A percentile compares a stretch with the other conserved stretches of the same genome.
These are phyloP conservation scores for Digitaria exilis DNA, from an alignment of 202 grass and related monocot genomes.

Conservation along the genomic window DNA sequence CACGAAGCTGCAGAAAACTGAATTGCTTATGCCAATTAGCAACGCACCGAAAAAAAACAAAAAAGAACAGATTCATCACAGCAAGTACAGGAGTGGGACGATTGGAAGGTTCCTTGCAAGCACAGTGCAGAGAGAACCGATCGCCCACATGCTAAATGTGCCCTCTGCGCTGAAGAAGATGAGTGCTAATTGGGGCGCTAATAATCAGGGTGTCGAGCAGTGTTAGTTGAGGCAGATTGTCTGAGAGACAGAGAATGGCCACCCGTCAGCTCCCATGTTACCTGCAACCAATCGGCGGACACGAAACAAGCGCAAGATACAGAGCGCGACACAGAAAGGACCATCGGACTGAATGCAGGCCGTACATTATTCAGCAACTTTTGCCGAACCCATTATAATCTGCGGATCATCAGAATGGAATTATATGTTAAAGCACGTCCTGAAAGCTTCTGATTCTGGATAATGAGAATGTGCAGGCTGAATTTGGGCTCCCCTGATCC, in stretches of 20 bases:
- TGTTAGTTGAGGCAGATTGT: slow-evolving; percentile 31
- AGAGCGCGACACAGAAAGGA: background rate
- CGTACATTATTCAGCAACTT: background rate
- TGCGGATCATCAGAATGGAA: background rate
- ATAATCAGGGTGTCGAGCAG: background rate
- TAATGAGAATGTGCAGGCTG: background rate
- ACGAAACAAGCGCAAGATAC: slow-evolving; percentile 27
- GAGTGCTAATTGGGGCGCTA: background rate
- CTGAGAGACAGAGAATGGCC: background rate
- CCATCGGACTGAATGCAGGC: background rate
- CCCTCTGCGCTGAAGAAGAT: background rate
- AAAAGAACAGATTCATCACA: background rate
- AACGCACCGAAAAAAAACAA: background rate
- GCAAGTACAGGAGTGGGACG: background rate
- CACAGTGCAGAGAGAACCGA: too few species aligned
- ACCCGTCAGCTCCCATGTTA: slow-evolving; percentile 14
- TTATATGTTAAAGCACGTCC: background rate
- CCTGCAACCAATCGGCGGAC: background rate
- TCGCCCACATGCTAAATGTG: slow-evolving; percentile 37
- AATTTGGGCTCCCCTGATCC: background rate
- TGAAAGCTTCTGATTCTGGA: slow-evolving; percentile 28
- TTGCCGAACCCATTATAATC: background rate
- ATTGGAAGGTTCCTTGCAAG: slow-evolving; percentile 3
- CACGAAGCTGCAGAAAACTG: background rate
- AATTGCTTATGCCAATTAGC: background rate